Percentiles rank a stretch among this genome's conserved stretches.
These are phyloP conservation scores for Catharanthus roseus DNA, from an alignment of 257 asterid species.

Conservation along the genomic window DNA sequence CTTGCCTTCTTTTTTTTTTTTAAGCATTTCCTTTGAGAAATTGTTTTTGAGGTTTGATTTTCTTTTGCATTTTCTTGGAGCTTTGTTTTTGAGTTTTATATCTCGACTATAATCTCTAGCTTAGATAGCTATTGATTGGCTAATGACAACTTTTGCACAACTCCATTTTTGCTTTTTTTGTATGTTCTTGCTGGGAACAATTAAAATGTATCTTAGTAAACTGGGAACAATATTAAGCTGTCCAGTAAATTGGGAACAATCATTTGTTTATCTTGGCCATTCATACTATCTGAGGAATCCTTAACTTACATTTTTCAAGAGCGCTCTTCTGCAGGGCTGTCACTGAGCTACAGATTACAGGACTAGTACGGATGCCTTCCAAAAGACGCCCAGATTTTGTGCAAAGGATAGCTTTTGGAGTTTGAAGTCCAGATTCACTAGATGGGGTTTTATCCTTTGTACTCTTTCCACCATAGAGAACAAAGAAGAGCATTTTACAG, in stretches of 20 bases:
- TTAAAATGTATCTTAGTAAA: background rate
- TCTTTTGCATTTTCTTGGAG: background rate
- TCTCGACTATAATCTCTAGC: background rate
- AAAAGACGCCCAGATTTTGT: constrained; percentile 92
- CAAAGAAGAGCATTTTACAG: background rate
- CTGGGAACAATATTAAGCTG: background rate
- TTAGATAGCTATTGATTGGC: background rate
- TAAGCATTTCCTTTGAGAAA: background rate
- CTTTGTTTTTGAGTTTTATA: background rate
- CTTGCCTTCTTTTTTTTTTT: background rate
- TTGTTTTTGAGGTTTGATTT: background rate
- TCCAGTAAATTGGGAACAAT: too few relatives aligned
- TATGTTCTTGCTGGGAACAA: background rate
- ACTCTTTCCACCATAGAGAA: background rate
- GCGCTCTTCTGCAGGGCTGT: constrained; percentile 93
- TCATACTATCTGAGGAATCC: constrained; percentile 28
- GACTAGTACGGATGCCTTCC: constrained; percentile 88
- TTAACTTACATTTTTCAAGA: constrained; percentile 47
- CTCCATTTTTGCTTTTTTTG: background rate
- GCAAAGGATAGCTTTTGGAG: constrained; percentile 89
- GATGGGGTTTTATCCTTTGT: background rate
- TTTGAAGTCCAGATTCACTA: constrained; percentile 23
- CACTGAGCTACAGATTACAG: constrained; percentile 78
- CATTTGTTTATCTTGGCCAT: background rate
- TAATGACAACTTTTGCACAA: background rate